A percentile compares a stretch with the other conserved stretches of the same genome.
phyloP scores from a whole-genome alignment of 2,329 filamentous ascomycete species.

The Exophiala phaeomuriformis region DNA sequence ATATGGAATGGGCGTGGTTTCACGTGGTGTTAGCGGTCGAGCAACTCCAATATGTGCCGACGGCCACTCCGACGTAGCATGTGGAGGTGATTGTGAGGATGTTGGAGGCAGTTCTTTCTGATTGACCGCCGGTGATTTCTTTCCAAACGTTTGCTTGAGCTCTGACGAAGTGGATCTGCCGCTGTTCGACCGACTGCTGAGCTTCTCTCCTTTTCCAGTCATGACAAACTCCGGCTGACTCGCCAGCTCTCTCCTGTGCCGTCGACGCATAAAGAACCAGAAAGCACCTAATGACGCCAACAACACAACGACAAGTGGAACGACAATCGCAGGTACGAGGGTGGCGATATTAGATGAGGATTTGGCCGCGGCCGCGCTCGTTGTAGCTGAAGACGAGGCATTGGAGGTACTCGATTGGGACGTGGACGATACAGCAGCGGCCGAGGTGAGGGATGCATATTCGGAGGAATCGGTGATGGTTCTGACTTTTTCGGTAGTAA shows the following conservation, averaged over 20 bases:
- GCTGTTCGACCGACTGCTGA: slow-evolving; percentile 24
- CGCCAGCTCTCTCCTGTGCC: slow-evolving; percentile 20
- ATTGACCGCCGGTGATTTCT: slow-evolving; percentile 11
- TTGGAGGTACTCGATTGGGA: slow-evolving; percentile 36
- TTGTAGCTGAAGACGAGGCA: slow-evolving; percentile 34
- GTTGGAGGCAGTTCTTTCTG: slow-evolving; percentile 7
- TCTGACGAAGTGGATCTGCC: slow-evolving; percentile 19
- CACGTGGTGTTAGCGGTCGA: slow-evolving; percentile 17
- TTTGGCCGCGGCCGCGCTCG: slow-evolving; percentile 32
- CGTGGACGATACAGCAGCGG: slow-evolving; percentile 29
- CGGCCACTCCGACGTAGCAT: slow-evolving; percentile 15
- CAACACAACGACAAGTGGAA: slow-evolving; percentile 22
- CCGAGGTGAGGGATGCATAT: slow-evolving; percentile 23
- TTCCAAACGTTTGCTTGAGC: slow-evolving; percentile 3
- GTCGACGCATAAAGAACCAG: slow-evolving; percentile 26
- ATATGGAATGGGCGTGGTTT: neutral
- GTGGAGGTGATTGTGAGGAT: slow-evolving; percentile 17
- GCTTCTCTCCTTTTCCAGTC: slow-evolving; percentile 25
- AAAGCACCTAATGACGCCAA: slow-evolving; percentile 23
- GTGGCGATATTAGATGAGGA: slow-evolving; percentile 29
- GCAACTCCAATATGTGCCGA: slow-evolving; percentile 21
- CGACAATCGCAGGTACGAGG: slow-evolving; percentile 26
- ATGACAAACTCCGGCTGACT: slow-evolving; percentile 26
- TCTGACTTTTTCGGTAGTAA: slow-evolving; percentile 17
- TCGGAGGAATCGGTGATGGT: slow-evolving; percentile 20